A percentile compares a stretch with the other conserved stretches of the same genome.
Evolutionary conservation across 805 yeast species (phyloP).

Genomic region (Candida insectalens): DNA sequence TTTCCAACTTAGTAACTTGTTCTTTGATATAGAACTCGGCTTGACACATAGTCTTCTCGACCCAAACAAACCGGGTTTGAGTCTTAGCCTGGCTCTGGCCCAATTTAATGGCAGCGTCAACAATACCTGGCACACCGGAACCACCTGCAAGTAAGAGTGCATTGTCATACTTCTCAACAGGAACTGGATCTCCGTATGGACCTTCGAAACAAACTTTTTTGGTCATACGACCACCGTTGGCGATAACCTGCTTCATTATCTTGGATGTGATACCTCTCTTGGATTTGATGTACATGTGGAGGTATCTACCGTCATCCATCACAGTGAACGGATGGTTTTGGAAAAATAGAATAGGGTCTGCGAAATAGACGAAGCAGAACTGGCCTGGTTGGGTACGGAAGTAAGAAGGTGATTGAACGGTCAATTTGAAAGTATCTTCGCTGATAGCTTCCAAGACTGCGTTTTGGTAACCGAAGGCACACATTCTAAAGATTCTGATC

Average conservation of each 20-base stretch:
- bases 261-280: conserved; percentile 45
- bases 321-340: conserved; percentile 69
- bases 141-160: conserved; percentile 61
- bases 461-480: conserved; percentile 14
- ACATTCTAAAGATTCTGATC: conserved; percentile 27
- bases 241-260: conserved; percentile 22
- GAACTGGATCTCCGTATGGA: conserved; percentile 52
- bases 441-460: conserved; percentile 13
- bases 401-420: conserved; percentile 37
- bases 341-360: conserved; percentile 43
- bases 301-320: conserved; percentile 27
- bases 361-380: conserved; percentile 46
- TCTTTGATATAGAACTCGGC: conserved; percentile 36
- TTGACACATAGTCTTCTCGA: conserved; percentile 37
- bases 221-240: conserved; percentile 18
- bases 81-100: conserved; percentile 11
- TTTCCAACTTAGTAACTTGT: conserved; percentile 18
- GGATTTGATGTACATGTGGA: conserved; percentile 33
- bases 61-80: conserved; percentile 47
- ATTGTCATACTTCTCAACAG: conserved; percentile 38
- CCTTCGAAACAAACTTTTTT: conserved; percentile 46
- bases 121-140: conserved; percentile 53
- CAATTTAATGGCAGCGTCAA: conserved; percentile 24
- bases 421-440: conserved; percentile 32
- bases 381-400: conserved; percentile 48